Percentiles rank a stretch among this genome's conserved stretches.
Evolutionary conservation across 345 rosid species (phyloP).

Genomic region (Populus euphratica): DNA sequence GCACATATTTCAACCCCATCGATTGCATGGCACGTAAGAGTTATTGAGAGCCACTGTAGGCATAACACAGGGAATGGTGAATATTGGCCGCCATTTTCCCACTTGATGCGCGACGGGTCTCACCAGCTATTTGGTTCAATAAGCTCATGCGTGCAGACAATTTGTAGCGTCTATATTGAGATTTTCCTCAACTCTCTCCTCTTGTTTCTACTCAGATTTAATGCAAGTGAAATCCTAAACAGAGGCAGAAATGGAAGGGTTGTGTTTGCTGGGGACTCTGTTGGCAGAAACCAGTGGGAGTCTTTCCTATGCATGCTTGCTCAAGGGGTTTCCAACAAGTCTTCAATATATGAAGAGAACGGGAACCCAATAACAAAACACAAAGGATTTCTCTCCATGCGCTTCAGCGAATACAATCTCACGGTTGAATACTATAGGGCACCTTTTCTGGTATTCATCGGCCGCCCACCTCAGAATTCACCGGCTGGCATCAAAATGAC

Average conservation of each 20-base stretch:
- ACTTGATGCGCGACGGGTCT: too few relatives aligned
- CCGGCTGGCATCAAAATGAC: conserved; percentile 35
- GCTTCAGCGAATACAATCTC: conserved; percentile 63
- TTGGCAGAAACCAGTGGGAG: conserved; percentile 95
- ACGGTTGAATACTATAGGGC: conserved; percentile 71
- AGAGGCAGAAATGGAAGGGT: conserved; percentile 68
- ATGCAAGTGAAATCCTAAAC: conserved; percentile 64
- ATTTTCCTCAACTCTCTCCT: background rate
- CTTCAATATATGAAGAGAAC: conserved; percentile 61
- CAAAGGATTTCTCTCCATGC: conserved; percentile 80
- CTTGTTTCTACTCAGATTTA: conserved; percentile 42
- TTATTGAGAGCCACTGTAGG: background rate
- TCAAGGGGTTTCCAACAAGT: conserved; percentile 48
- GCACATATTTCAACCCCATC: background rate
- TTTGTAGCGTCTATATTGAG: background rate
- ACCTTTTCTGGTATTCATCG: conserved; percentile 60
- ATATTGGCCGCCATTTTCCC: background rate
- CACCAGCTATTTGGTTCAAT: too few relatives aligned
- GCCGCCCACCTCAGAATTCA: conserved; percentile 54
- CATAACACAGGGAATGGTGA: too few relatives aligned
- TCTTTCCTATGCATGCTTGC: conserved; percentile 73
- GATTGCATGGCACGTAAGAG: too few relatives aligned
- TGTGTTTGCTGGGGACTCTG: conserved; percentile 85
- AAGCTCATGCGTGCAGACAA: background rate
- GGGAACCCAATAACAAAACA: conserved; percentile 74